Conservation (phyloP, 345 rosid species). For the Salix purpurea region DNA sequence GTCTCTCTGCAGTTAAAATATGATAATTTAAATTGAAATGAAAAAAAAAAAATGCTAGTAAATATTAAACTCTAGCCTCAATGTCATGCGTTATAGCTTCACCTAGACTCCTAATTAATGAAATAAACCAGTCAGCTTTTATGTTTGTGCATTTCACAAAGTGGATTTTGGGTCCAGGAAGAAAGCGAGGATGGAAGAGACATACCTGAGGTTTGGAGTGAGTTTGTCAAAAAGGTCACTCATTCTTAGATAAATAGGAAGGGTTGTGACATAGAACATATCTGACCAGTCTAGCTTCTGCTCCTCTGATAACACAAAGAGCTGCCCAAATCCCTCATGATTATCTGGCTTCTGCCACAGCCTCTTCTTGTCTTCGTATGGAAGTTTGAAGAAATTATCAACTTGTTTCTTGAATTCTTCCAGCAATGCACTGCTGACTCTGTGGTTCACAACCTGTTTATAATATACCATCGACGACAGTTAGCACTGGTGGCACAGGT, state of each 20-base stretch:
- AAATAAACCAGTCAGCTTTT: too few species aligned
- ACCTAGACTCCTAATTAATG: too few species aligned
- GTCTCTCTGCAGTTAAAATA: conserved; percentile 34
- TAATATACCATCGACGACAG: background rate
- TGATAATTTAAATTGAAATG: background rate
- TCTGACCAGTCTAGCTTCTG: conserved; percentile 63
- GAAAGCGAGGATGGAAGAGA: background rate
- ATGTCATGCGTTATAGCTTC: background rate
- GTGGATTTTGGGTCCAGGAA: too few species aligned
- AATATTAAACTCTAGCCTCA: too few species aligned
- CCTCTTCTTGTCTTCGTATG: conserved; percentile 40
- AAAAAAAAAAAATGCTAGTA: background rate
- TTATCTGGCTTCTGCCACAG: conserved; percentile 48
- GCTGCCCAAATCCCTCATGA: conserved; percentile 54
- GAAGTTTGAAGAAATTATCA: conserved; percentile 38
- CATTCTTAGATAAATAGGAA: conserved; percentile 33
- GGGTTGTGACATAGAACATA: conserved; percentile 40
- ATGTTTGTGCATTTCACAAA: too few species aligned
- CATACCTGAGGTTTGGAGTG: conserved; percentile 39
- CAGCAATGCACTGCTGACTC: conserved; percentile 31
- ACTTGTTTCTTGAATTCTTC: conserved; percentile 38
- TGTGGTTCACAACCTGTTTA: conserved; percentile 38
- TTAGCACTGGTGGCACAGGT: background rate
- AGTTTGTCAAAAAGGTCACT: conserved; percentile 35
- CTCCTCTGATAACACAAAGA: conserved; percentile 45